phyloP scores from a whole-genome alignment of 1,284 basidiomycete genomes.

The Sanguinoderma infundibulare region DNA sequence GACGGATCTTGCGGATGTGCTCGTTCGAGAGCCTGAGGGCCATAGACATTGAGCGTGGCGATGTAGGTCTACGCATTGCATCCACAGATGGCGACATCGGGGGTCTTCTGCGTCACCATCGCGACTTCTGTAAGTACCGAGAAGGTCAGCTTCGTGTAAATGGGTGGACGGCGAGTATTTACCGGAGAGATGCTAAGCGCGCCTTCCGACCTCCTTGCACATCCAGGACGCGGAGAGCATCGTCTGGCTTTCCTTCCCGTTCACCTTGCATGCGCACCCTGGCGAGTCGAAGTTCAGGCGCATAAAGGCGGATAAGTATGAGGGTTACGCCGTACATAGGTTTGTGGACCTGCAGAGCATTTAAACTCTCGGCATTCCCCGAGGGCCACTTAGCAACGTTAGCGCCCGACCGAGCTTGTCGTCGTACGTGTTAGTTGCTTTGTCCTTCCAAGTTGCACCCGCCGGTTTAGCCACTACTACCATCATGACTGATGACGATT shows the following conservation, averaged over 20 bases:
- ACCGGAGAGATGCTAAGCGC: too few species aligned
- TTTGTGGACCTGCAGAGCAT: too few species aligned
- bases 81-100: slow-evolving; percentile 52
- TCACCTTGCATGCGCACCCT: slow-evolving; percentile 43
- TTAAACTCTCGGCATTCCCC: too few species aligned
- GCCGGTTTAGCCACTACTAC: background rate
- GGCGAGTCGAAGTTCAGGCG: slow-evolving; percentile 52
- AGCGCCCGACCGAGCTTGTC: too few species aligned
- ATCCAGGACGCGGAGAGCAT: slow-evolving; percentile 39
- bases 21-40: slow-evolving; percentile 42
- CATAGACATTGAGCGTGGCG: slow-evolving; percentile 50
- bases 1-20: slow-evolving; percentile 37
- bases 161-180: too few species aligned
- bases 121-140: too few species aligned
- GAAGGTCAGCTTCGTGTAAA: too few species aligned
- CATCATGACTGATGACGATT: background rate
- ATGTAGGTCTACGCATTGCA: slow-evolving; percentile 51
- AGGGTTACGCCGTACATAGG: slow-evolving; percentile 55
- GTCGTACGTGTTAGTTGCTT: slow-evolving; percentile 39
- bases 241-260: slow-evolving; percentile 47
- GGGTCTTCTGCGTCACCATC: slow-evolving; percentile 51
- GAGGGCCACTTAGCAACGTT: too few species aligned
- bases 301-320: slow-evolving; percentile 49
- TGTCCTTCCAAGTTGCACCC: background rate
- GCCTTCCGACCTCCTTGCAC: slow-evolving; percentile 46